Evolutionary conservation across 495 filamentous ascomycete genomes (phyloP), one percentile per base, ranked within the genome.

Genomic region (Talaromyces borbonicus): DNA sequence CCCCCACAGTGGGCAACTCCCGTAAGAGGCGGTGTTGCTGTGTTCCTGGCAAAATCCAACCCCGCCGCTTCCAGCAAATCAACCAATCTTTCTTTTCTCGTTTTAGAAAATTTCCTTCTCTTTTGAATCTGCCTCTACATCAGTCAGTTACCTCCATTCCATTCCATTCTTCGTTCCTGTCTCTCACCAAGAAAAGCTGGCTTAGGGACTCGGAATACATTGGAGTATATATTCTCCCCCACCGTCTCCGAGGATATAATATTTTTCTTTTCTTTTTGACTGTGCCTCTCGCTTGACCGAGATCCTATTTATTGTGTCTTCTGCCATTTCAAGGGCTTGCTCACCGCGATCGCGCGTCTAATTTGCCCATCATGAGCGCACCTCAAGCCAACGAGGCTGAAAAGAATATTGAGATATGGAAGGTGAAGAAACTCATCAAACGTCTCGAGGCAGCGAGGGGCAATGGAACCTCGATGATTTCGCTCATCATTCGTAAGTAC

Each of bases 391-490:
- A 81, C 70, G 93, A 97, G 63, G 90, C 88, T 33, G 92, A 98
- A 74, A 96, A 96, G 78, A 98, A 97, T 63, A 88, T 93, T 48
- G 73, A 77, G 58, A 77, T 85, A 67, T 83, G 80, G 80, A 84
- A 87, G 73, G 82, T 98, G 50, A 98, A 98, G 77, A 97, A 98
- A 72, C 71, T 95, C 53, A 92, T 95, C 68, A 95, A 95, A 71
- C 83, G 90, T 45, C 83, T 95, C 54, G 90, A 95, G 65, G 83
- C 85, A 45, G 89, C 89, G 37, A 71, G 89, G 55, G 90, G 90
- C 63, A 96, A 96, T 74, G 90, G 90, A 69, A 96, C 90, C 49
- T 87, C 81, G 65, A 96, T 96, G 92, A 98, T 98, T 62, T 96
- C 90, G 26, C 78, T 98, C 54, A 97, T 98, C 54, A 98, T 98